Conservation (phyloP, 805 yeast species). For the Diddensiella transvaalensis region DNA sequence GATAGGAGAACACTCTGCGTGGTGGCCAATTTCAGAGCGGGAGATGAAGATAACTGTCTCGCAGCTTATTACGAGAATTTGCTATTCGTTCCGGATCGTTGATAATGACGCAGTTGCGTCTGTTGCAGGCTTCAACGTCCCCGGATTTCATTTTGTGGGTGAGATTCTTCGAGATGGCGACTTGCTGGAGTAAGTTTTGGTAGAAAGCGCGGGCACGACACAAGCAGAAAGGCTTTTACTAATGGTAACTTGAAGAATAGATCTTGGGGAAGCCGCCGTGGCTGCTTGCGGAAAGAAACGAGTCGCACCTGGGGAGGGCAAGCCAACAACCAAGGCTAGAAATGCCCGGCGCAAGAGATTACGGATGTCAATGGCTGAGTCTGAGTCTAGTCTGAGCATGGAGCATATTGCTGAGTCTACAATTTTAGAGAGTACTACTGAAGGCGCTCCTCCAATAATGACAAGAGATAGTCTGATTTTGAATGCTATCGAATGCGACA, state of each 20-base stretch:
- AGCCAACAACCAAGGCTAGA: conserved; percentile 6
- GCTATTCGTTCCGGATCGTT: not conserved
- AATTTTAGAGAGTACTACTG: not conserved
- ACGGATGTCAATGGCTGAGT: not conserved
- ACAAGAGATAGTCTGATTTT: conserved; percentile 8
- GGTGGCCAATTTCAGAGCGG: not conserved
- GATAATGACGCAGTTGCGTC: not conserved
- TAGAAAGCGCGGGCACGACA: too few relatives aligned
- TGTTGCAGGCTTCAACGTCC: not conserved
- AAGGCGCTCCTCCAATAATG: not conserved
- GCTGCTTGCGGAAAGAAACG: too few relatives aligned
- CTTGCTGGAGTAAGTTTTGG: not conserved
- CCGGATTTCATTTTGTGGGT: conserved; percentile 1
- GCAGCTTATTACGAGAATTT: not conserved
- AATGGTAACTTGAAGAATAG: too few relatives aligned
- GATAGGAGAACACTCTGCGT: not conserved
- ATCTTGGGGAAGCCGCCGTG: too few relatives aligned
- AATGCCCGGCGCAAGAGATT: conserved; percentile 8
- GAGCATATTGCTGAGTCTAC: not conserved
- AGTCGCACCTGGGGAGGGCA: conserved; percentile 11
- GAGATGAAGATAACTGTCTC: not conserved
- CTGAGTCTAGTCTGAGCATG: conserved; percentile 1
- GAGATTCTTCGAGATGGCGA: conserved; percentile 1
- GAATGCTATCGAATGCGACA: conserved; percentile 14
- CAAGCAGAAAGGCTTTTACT: too few relatives aligned